phyloP scores from a whole-genome alignment of 331 rosid genomes.

The Rosa hybrid region DNA sequence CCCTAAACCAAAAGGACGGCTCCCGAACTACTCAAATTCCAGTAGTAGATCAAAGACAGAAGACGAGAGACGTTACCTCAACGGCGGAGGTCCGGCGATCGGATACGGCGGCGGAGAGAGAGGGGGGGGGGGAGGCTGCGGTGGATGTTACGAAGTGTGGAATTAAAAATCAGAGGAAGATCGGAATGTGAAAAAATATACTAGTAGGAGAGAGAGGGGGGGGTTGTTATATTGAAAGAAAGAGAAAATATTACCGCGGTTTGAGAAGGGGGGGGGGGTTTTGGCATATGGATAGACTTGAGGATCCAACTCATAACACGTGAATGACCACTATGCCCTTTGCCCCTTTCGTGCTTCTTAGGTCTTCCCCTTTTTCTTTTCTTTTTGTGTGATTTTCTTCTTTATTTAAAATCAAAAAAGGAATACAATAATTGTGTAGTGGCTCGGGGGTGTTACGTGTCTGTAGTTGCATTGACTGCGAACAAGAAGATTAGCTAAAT shows the following conservation, averaged over 20 bases:
- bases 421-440: no score
- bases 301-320: background rate
- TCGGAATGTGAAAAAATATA: slow-evolving; percentile 12
- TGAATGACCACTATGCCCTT: background rate
- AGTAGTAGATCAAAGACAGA: slow-evolving; percentile 37
- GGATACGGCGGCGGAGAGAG: background rate
- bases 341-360: background rate
- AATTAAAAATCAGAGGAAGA: slow-evolving; percentile 1
- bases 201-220: background rate
- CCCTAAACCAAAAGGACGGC: slow-evolving; percentile 18
- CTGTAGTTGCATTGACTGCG: no score
- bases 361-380: background rate
- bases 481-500: no score
- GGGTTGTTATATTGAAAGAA: background rate
- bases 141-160: background rate
- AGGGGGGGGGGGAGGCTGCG: slow-evolving; percentile 22
- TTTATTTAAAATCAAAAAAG: no score
- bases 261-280: background rate
- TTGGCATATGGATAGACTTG: slow-evolving; percentile 3
- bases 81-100: slow-evolving; percentile 18
- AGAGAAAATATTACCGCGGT: background rate
- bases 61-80: slow-evolving; percentile 23
- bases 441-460: no score
- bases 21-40: background rate
- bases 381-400: no score